Percentiles rank a stretch among this genome's conserved stretches.
phyloP scores from a whole-genome alignment of 177 flowering plant genomes.

The Vitis hybrid region DNA sequence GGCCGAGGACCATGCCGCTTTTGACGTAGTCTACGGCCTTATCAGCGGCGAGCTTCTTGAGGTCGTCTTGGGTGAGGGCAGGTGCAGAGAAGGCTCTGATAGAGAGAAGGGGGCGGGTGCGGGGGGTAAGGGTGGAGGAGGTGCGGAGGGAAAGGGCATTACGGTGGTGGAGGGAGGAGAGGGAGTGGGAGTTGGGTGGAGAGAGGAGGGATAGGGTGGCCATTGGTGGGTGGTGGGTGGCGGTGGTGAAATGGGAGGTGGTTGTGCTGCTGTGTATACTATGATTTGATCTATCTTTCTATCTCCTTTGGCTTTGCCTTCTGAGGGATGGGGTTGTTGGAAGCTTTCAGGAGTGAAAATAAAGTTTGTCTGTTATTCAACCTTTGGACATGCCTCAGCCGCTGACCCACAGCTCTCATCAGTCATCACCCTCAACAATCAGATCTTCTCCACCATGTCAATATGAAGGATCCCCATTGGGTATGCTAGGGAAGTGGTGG shows the following conservation, averaged over 20 bases:
- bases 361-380: too few species aligned
- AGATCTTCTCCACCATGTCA: too few species aligned
- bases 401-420: too few species aligned
- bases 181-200: constrained; percentile 28
- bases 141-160: constrained; percentile 26
- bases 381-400: too few species aligned
- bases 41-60: constrained; percentile 82
- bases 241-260: constrained; percentile 3
- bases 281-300: too few species aligned
- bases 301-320: too few species aligned
- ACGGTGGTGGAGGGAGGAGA: constrained; percentile 24
- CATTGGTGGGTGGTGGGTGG: constrained; percentile 20
- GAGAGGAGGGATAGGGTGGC: constrained; percentile 50
- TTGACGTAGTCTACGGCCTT: constrained; percentile 77
- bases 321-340: too few species aligned
- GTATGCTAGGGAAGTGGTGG: too few species aligned
- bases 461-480: too few species aligned
- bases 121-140: constrained; percentile 22
- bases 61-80: constrained; percentile 70
- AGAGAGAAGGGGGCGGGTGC: constrained; percentile 27
- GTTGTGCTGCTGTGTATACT: not conserved
- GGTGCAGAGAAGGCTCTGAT: constrained; percentile 51
- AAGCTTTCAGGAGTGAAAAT: too few species aligned
- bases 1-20: constrained; percentile 85
- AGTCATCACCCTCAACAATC: too few species aligned